Evolutionary conservation across 257 asterid species (phyloP).

Genomic region (Nicotiana noctiflora): DNA sequence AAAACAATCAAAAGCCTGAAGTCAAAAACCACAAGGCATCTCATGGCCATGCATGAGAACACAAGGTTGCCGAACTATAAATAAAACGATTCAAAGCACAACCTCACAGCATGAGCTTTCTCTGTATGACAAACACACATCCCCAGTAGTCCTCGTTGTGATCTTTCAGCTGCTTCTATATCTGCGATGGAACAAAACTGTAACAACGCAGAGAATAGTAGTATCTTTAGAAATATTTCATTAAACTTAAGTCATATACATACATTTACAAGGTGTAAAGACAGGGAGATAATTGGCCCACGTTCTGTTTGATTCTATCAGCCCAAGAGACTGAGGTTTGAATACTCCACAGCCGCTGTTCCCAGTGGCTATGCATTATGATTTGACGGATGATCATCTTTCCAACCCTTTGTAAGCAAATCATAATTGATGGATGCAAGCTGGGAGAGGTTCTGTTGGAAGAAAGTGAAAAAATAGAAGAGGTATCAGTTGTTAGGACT

Average conservation of each 20-base stretch:
- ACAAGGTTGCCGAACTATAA: background rate
- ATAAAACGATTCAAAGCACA: background rate
- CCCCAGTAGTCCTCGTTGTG: background rate
- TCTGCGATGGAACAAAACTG: conserved; percentile 5
- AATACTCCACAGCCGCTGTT: background rate
- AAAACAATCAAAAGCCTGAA: conserved; percentile 6
- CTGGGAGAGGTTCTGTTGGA: conserved; percentile 83
- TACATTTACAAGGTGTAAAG: conserved; percentile 15
- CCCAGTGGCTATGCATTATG: conserved; percentile 30
- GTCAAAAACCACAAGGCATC: conserved; percentile 3
- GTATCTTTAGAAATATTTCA: background rate
- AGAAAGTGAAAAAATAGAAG: background rate
- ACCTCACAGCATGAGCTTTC: conserved; percentile 8
- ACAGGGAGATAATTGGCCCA: background rate
- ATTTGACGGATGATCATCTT: conserved; percentile 64
- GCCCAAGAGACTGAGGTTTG: conserved; percentile 6
- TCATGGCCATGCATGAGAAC: conserved; percentile 5
- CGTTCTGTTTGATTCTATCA: background rate
- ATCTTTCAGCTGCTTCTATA: conserved; percentile 5
- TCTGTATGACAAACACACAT: background rate
- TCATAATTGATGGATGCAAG: conserved; percentile 95
- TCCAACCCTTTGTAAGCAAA: conserved; percentile 84
- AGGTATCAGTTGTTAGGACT: background rate
- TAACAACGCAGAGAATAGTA: background rate
- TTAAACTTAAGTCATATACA: background rate